phyloP scores from a whole-genome alignment of 805 yeast genomes.

The Blastobotrys chiropterorum region DNA sequence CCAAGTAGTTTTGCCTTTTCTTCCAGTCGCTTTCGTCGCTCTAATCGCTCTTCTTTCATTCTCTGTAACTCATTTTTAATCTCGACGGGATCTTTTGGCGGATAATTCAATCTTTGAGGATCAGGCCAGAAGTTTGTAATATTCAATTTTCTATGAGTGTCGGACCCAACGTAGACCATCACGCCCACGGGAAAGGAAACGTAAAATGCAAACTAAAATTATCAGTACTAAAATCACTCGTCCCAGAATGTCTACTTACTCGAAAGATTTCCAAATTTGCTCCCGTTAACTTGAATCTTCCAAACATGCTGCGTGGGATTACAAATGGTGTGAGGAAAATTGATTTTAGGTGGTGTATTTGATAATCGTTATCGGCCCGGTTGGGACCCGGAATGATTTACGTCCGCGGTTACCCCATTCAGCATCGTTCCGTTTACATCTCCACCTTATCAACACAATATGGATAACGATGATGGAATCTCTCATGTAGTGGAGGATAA shows the following conservation, averaged over 20 bases:
- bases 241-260: constrained; percentile 8
- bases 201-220: constrained; percentile 50
- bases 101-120: constrained; percentile 81
- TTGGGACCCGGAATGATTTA: no score
- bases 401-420: no score
- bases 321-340: no score
- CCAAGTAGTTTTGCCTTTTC: constrained; percentile 65
- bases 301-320: neutral
- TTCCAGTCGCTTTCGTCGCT: constrained; percentile 67
- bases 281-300: constrained; percentile 15
- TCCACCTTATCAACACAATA: no score
- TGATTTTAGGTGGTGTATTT: no score
- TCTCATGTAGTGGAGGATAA: no score
- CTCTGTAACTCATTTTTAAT: constrained; percentile 88
- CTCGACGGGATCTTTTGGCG: constrained; percentile 90
- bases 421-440: no score
- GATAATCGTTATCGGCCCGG: no score
- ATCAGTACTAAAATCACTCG: neutral
- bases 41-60: constrained; percentile 68
- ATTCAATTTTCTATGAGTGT: constrained; percentile 81
- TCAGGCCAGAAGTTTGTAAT: constrained; percentile 97
- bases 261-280: constrained; percentile 22
- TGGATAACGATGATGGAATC: no score
- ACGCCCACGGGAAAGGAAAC: constrained; percentile 81
- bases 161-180: constrained; percentile 89